Conservation (phyloP, 306 rosid species). For the Carpinus fangiana region DNA sequence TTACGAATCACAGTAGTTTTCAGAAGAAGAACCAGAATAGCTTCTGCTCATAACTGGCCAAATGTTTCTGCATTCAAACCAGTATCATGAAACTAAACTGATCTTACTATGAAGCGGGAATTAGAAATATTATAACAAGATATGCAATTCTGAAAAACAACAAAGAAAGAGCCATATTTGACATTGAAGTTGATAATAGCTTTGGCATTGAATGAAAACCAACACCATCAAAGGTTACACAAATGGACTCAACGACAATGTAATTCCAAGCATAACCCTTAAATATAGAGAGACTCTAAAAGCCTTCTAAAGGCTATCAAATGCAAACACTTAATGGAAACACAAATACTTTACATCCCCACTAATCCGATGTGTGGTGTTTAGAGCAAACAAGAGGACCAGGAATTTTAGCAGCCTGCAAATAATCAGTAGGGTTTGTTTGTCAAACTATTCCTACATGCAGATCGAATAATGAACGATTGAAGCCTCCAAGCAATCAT, state of each 20-base stretch:
- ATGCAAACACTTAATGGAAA: slow-evolving; percentile 17
- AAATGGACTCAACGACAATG: slow-evolving; percentile 24
- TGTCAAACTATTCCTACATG: slow-evolving; percentile 28
- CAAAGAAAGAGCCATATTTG: background rate
- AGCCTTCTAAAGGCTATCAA: slow-evolving; percentile 17
- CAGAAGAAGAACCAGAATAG: too few species aligned
- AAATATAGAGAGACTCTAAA: slow-evolving; percentile 16
- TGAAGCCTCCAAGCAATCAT: slow-evolving; percentile 44
- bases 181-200: slow-evolving; percentile 1
- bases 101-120: background rate
- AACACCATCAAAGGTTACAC: slow-evolving; percentile 4
- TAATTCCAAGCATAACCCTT: slow-evolving; percentile 24
- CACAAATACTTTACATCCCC: slow-evolving; percentile 23
- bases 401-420: slow-evolving; percentile 23
- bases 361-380: slow-evolving; percentile 20
- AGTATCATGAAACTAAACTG: background rate
- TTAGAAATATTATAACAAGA: slow-evolving; percentile 6
- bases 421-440: slow-evolving; percentile 20
- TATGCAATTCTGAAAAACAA: background rate
- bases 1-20: too few species aligned
- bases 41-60: too few species aligned
- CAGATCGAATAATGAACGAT: slow-evolving; percentile 15
- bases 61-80: too few species aligned
- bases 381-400: slow-evolving; percentile 17
- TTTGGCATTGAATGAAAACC: background rate